Percentiles rank a stretch among this genome's conserved stretches.
phyloP scores from a whole-genome alignment of 495 filamentous ascomycete genomes.

The Patellaria atrata region DNA sequence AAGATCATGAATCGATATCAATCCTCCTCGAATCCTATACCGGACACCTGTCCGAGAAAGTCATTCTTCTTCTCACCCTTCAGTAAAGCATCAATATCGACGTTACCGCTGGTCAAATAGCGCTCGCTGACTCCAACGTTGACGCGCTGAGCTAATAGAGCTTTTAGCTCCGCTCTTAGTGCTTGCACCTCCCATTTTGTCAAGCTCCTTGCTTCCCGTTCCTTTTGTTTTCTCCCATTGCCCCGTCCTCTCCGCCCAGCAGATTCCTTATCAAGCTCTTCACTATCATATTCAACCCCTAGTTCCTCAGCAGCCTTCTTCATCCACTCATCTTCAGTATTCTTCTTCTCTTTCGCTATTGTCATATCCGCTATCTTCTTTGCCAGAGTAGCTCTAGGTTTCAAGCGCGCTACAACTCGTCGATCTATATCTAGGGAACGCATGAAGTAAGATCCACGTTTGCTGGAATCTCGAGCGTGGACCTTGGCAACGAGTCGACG shows the following conservation, averaged over 20 bases:
- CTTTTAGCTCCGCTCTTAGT: slow-evolving; percentile 47
- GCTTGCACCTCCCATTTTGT: slow-evolving; percentile 55
- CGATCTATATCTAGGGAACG: slow-evolving; percentile 73
- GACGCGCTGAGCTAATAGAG: slow-evolving; percentile 55
- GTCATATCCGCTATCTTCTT: slow-evolving; percentile 71
- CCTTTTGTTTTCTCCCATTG: slow-evolving; percentile 54
- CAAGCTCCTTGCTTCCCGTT: slow-evolving; percentile 51
- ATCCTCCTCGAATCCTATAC: slow-evolving; percentile 35
- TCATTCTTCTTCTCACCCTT: slow-evolving; percentile 39
- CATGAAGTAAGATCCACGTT: slow-evolving; percentile 40
- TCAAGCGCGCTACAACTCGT: slow-evolving; percentile 57
- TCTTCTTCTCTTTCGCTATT: slow-evolving; percentile 75
- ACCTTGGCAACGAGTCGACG: slow-evolving; percentile 77
- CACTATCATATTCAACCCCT: slow-evolving; percentile 83
- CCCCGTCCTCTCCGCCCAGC: slow-evolving; percentile 51
- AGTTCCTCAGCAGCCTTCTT: slow-evolving; percentile 77
- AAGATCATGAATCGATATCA: no score
- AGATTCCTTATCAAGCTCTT: slow-evolving; percentile 51
- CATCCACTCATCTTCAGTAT: slow-evolving; percentile 73
- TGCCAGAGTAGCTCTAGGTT: slow-evolving; percentile 56
- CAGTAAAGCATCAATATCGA: slow-evolving; percentile 72
- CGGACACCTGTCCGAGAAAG: slow-evolving; percentile 51
- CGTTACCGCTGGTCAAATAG: slow-evolving; percentile 65
- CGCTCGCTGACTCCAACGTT: slow-evolving; percentile 86
- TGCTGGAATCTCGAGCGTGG: slow-evolving; percentile 42